Evolutionary conservation across 2,329 filamentous ascomycete species (phyloP).

Genomic region (Ceratocystis cacaofunesta): DNA sequence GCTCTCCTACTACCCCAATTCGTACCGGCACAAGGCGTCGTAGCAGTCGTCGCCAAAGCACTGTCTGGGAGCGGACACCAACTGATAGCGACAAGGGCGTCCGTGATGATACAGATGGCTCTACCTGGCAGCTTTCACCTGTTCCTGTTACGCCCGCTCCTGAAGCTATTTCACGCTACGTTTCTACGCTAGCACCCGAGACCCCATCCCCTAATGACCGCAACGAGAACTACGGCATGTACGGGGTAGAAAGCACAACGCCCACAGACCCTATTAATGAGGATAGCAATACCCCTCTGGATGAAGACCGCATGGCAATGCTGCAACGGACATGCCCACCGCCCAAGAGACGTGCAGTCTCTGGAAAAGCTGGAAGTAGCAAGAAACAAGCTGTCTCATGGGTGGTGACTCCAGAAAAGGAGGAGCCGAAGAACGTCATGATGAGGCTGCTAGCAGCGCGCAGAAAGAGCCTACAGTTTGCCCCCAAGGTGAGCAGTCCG

Average conservation of each 20-base stretch:
- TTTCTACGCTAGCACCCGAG: conserved; percentile 33
- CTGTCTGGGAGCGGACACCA: conserved; percentile 40
- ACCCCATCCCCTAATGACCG: conserved; percentile 29
- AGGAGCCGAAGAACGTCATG: conserved; percentile 39
- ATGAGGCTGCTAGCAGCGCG: conserved; percentile 55
- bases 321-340: conserved; percentile 30
- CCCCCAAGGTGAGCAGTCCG: conserved; percentile 60
- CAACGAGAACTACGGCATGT: conserved; percentile 21
- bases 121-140: conserved; percentile 37
- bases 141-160: conserved; percentile 45
- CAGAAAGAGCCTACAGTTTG: conserved; percentile 64
- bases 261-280: conserved; percentile 23
- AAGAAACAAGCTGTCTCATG: conserved; percentile 21
- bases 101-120: conserved; percentile 26
- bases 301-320: conserved; percentile 5
- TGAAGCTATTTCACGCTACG: conserved; percentile 38
- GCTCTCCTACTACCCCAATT: conserved; percentile 32
- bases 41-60: conserved; percentile 36
- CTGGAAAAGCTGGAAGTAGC: conserved; percentile 16
- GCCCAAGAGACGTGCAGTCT: conserved; percentile 15
- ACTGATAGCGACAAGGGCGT: conserved; percentile 25
- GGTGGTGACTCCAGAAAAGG: conserved; percentile 34
- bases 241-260: conserved; percentile 20
- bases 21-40: conserved; percentile 35
- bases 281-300: conserved; percentile 33